Evolutionary conservation across 352 stramenopile genomes (phyloP).

Genomic region (Globisporangium solare): DNA sequence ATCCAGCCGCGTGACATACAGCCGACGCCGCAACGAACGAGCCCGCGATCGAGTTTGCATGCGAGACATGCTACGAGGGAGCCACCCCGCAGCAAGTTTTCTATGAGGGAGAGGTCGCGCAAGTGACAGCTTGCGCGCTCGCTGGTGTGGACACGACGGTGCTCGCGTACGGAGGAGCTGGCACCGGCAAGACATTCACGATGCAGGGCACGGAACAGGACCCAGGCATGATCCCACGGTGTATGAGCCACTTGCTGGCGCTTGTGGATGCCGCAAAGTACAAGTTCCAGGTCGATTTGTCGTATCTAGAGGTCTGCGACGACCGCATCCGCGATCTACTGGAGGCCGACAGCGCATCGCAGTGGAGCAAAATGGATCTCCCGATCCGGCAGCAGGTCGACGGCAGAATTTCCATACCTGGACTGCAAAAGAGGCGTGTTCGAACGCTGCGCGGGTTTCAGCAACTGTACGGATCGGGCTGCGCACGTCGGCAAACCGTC

Average conservation of each 20-base stretch:
- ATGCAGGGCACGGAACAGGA: conserved; percentile 56
- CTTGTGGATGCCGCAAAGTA: conserved; percentile 18
- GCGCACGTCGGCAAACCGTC: conserved; percentile 18
- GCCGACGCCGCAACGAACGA: not conserved
- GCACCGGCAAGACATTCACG: conserved; percentile 61
- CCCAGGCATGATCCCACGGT: conserved; percentile 43
- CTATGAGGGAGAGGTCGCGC: conserved; percentile 38
- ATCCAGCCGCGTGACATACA: conserved; percentile 12
- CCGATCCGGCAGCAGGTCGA: conserved; percentile 34
- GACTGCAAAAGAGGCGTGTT: conserved; percentile 25
- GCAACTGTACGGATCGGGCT: conserved; percentile 25
- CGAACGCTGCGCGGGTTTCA: conserved; percentile 26
- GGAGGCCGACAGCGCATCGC: conserved; percentile 17
- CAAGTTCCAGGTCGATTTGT: conserved; percentile 31
- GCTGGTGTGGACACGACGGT: conserved; percentile 46
- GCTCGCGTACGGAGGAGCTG: conserved; percentile 58
- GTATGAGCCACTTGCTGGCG: conserved; percentile 41
- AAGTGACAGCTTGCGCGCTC: conserved; percentile 26
- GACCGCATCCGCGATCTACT: conserved; percentile 83
- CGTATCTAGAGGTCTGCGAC: conserved; percentile 89
- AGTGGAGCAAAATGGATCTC: conserved; percentile 14
- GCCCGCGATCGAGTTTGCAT: conserved; percentile 17
- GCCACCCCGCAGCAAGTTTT: conserved; percentile 28
- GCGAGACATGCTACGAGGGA: conserved; percentile 43
- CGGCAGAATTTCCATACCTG: conserved; percentile 27